phyloP scores from a whole-genome alignment of 139 green algal genomes.

The Chlamydomonas eustigma region DNA sequence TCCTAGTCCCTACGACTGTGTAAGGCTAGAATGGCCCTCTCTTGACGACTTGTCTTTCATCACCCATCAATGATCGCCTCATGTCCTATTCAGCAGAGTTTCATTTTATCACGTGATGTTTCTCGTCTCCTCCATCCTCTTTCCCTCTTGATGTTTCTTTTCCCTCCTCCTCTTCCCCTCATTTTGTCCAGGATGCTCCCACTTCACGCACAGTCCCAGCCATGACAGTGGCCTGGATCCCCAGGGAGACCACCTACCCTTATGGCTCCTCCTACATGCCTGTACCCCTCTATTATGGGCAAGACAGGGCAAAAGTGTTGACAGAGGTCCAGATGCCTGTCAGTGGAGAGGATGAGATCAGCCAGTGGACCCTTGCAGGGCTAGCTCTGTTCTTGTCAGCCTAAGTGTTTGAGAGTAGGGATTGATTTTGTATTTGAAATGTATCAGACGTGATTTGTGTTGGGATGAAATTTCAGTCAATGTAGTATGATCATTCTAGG shows the following conservation, averaged over 20 bases:
- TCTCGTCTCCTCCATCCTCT: too few species aligned
- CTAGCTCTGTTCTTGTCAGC: conserved; percentile 40
- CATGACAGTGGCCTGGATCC: conserved; percentile 46
- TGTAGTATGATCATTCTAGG: too few species aligned
- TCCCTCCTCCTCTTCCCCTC: too few species aligned
- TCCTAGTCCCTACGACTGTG: neutral
- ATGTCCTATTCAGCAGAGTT: neutral
- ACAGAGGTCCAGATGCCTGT: conserved; percentile 58
- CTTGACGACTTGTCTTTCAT: neutral
- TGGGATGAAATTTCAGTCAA: too few species aligned
- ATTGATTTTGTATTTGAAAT: neutral
- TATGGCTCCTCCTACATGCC: conserved; percentile 31
- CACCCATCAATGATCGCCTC: neutral
- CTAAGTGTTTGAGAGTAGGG: too few species aligned
- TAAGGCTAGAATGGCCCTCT: neutral
- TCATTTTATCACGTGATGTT: too few species aligned
- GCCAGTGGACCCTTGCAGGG: conserved; percentile 38
- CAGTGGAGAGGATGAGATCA: conserved; percentile 19
- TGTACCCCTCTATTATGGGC: conserved; percentile 43
- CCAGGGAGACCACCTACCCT: conserved; percentile 33
- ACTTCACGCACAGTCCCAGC: conserved; percentile 27
- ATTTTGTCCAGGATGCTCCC: conserved; percentile 22
- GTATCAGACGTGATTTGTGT: neutral
- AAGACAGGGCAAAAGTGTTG: conserved; percentile 22
- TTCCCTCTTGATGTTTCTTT: too few species aligned